Conservation (phyloP, 306 rosid species). For the Sesbania bispinosa region DNA sequence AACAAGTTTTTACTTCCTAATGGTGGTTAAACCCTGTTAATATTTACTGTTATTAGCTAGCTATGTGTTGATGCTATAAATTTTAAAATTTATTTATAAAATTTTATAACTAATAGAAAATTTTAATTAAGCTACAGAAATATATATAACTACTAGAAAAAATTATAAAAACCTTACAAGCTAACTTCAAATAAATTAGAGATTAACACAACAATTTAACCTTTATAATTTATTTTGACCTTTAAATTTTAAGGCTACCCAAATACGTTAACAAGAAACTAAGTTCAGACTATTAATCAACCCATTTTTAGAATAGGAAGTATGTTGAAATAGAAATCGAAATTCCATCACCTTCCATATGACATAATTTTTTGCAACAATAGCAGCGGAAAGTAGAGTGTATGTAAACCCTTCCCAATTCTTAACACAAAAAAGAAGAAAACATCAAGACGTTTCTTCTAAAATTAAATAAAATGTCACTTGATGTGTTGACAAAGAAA, state of each 20-base stretch:
- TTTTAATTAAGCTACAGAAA: too few species aligned
- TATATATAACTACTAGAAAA: too few species aligned
- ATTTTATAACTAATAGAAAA: too few species aligned
- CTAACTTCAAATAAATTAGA: not conserved
- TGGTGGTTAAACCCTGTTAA: too few species aligned
- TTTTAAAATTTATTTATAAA: too few species aligned
- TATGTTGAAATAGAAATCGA: not conserved
- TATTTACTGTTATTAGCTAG: too few species aligned
- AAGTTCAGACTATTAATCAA: not conserved
- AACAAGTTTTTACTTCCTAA: too few species aligned
- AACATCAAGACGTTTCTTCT: not conserved
- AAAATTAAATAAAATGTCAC: too few species aligned
- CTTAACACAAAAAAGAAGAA: not conserved
- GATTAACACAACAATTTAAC: not conserved
- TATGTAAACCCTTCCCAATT: not conserved
- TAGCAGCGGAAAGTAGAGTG: not conserved
- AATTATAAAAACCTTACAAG: too few species aligned
- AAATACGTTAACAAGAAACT: too few species aligned
- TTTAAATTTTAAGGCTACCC: not conserved
- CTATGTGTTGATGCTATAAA: too few species aligned
- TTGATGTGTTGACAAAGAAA: too few species aligned
- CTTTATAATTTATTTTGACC: not conserved
- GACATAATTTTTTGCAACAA: not conserved
- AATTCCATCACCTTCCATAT: not conserved
- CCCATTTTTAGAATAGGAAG: not conserved